Percentiles rank a stretch among this genome's conserved stretches.
phyloP scores from a whole-genome alignment of 2,329 filamentous ascomycete genomes.

The Colletotrichum eleusines region DNA sequence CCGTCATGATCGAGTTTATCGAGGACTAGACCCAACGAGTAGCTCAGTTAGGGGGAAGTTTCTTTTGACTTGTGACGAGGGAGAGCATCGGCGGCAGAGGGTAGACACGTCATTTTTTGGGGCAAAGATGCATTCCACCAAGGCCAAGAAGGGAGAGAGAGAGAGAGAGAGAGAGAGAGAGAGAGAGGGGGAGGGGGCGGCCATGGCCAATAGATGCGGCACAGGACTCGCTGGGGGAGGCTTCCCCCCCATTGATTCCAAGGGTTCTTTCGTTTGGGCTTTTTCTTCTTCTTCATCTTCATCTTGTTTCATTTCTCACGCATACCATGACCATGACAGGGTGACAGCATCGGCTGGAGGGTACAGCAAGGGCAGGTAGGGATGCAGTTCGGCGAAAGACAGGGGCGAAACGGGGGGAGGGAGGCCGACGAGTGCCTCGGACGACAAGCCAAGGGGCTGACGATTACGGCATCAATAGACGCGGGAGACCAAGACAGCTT shows the following conservation, averaged over 20 bases:
- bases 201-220: conserved; percentile 26
- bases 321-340: conserved; percentile 28
- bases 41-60: not conserved
- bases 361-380: conserved; percentile 3
- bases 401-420: conserved; percentile 1
- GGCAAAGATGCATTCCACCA: conserved; percentile 22
- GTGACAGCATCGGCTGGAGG: conserved; percentile 15
- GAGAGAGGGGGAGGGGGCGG: not conserved
- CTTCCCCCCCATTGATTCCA: conserved; percentile 2
- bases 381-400: conserved; percentile 11
- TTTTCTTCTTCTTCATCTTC: not conserved
- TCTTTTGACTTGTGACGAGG: not conserved
- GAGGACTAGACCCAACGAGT: conserved; percentile 59
- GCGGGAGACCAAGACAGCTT: not conserved
- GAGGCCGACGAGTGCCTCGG: not conserved
- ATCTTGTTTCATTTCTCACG: conserved; percentile 4
- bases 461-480: conserved; percentile 34
- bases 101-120: not conserved
- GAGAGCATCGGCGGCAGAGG: conserved; percentile 16
- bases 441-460: conserved; percentile 6
- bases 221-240: conserved; percentile 2
- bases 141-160: too few relatives aligned
- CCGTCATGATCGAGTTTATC: conserved; percentile 93
- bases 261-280: conserved; percentile 8
- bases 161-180: too few relatives aligned